These are phyloP conservation scores for Geotrichum fermentans DNA, from an alignment of 1,139 yeast genomes.

Conservation along the genomic window DNA sequence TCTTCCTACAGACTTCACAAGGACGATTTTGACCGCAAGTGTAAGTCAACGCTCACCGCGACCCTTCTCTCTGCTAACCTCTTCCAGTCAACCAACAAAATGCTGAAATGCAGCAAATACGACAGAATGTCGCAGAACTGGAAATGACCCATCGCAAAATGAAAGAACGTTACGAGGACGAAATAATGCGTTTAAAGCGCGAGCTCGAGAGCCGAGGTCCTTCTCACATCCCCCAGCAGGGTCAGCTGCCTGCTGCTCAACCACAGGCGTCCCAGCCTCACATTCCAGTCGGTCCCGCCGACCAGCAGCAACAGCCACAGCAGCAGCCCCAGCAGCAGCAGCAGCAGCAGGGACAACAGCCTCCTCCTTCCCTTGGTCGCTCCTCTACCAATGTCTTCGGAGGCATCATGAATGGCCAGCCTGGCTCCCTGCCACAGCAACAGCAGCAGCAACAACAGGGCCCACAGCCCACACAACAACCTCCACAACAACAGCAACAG, in stretches of 20 bases:
- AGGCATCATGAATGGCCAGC: slow-evolving; percentile 36
- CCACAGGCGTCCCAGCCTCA: slow-evolving; percentile 24
- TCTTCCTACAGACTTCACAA: slow-evolving; percentile 82
- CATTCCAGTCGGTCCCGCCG: slow-evolving; percentile 26
- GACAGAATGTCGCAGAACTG: slow-evolving; percentile 89
- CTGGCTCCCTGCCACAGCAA: slow-evolving; percentile 20
- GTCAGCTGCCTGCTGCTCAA: slow-evolving; percentile 28
- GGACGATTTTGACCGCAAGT: slow-evolving; percentile 87
- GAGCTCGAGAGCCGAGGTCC: slow-evolving; percentile 61
- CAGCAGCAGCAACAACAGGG: slow-evolving; percentile 21
- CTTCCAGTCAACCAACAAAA: slow-evolving; percentile 69
- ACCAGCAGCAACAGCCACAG: slow-evolving; percentile 10
- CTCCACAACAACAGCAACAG: background rate
- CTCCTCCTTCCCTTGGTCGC: slow-evolving; percentile 34
- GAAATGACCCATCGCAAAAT: slow-evolving; percentile 92
- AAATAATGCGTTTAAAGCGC: slow-evolving; percentile 75
- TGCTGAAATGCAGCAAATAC: slow-evolving; percentile 88
- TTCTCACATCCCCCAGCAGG: slow-evolving; percentile 27
- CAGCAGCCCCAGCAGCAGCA: background rate
- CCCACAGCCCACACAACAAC: slow-evolving; percentile 20
- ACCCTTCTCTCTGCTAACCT: background rate
- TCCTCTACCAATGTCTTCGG: slow-evolving; percentile 35
- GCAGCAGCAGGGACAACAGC: slow-evolving; percentile 18
- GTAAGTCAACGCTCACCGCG: slow-evolving; percentile 22
- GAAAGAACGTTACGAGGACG: slow-evolving; percentile 95